Evolutionary conservation across 2,329 filamentous ascomycete species (phyloP), one percentile per base, ranked within the genome.

Genomic region (Cephalotrichum gorgonifer): DNA sequence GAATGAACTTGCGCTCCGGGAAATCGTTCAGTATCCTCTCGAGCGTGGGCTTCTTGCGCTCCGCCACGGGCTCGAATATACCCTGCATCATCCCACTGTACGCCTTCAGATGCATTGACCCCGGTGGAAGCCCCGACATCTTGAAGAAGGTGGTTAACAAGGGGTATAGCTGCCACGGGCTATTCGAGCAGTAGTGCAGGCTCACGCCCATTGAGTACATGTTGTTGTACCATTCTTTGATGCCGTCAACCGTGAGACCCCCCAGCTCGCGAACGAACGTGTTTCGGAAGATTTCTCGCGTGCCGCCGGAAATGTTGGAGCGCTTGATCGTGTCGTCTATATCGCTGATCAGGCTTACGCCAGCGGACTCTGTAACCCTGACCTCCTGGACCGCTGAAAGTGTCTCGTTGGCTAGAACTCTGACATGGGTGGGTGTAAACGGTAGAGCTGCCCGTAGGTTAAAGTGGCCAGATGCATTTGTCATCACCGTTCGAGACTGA

Each of bases 121-220:
- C 94, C 1, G 79, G 79, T 0, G 93, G 93, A 1, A 98, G 70
- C 1, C 86, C 86, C 6, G 86, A 86, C 38, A 85, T 67, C 54
- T 83, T 81, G 63, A 97, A 95, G 62, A 86, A 98, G 48, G 79
- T 88, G 5, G 87, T 85, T 11, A 98, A 71, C 2, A 97, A 81
- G 0, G 93, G 93, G 58, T 88, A 98, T 6, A 98, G 75, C 63
- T 98, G 94, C 94, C 94, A 98, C 1, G 93, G 93, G 46, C 91
- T 95, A 65, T 98, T 98, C n/a, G 93, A 98, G 55, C 95, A 94
- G 64, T 98, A 98, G 62, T 98, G 94, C 47, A 98, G 77, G 57
- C 83, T 80, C 23, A 97, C 91, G 17, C 90, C 89, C 69, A 91
- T 80, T 20, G 81, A 73, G 35, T 85, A 76, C 67, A 98, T 75